Evolutionary conservation across 148 eudicot species (phyloP).

Genomic region (Cornus controversa): DNA sequence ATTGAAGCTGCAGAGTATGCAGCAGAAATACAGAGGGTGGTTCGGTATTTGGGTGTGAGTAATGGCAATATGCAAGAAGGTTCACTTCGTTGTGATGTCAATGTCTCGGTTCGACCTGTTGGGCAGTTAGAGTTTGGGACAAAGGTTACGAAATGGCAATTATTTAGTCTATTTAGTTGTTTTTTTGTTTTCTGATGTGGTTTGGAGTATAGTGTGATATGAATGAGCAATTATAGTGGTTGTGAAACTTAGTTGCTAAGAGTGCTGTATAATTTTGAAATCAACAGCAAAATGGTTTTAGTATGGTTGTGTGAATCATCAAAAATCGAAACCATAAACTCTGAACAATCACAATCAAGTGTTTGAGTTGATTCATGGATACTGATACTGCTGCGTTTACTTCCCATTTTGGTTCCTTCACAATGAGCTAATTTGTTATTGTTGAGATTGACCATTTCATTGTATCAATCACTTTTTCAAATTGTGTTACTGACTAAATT

Average conservation of each 20-base stretch:
- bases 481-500: no score
- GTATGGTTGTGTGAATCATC: no score
- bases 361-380: background rate
- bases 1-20: constrained; percentile 99
- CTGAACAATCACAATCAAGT: background rate
- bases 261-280: background rate
- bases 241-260: background rate
- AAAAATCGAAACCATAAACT: no score
- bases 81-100: constrained; percentile 94
- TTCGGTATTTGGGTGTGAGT: constrained; percentile 87
- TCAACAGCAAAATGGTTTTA: no score
- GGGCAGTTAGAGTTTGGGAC: constrained; percentile 93
- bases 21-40: constrained; percentile 91
- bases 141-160: constrained; percentile 51
- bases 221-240: background rate
- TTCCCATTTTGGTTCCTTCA: constrained; percentile 7
- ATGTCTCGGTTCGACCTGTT: constrained; percentile 79
- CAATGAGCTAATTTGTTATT: background rate
- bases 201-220: background rate
- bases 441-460: background rate
- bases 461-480: no score
- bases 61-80: constrained; percentile 99
- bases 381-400: background rate
- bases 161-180: background rate
- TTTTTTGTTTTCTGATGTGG: background rate